phyloP scores from a whole-genome alignment of 2,329 filamentous ascomycete species.

The Aspergillus bombycis region DNA sequence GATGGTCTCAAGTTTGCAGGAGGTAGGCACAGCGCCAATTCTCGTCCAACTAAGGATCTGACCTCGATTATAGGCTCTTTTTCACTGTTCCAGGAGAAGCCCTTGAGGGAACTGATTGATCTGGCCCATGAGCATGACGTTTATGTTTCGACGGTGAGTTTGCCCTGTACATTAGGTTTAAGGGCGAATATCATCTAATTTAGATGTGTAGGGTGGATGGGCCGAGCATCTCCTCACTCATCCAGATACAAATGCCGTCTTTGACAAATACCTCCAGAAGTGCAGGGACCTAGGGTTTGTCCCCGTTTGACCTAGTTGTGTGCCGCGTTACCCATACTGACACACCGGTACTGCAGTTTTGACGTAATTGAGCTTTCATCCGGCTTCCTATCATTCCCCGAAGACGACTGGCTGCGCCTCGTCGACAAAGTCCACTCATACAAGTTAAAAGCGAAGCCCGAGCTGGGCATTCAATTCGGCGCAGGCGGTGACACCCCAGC shows the following conservation, averaged over 20 bases:
- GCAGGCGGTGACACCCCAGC: conserved; percentile 58
- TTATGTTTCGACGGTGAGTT: conserved; percentile 55
- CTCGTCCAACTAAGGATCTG: not conserved
- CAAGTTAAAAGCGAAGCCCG: conserved; percentile 57
- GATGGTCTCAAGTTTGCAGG: conserved; percentile 61
- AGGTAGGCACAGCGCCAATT: conserved; percentile 27
- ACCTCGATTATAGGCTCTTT: conserved; percentile 47
- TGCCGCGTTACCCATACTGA: not conserved
- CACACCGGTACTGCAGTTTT: conserved; percentile 39
- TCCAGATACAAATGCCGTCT: conserved; percentile 46
- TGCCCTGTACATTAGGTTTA: not conserved
- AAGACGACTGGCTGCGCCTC: conserved; percentile 57
- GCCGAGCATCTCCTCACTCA: conserved; percentile 58
- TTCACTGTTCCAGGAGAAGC: conserved; percentile 52
- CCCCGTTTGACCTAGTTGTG: not conserved
- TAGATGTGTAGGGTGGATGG: conserved; percentile 52
- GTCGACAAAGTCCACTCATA: conserved; percentile 52
- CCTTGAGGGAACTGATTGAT: conserved; percentile 52
- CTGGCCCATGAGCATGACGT: conserved; percentile 54
- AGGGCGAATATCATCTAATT: not conserved
- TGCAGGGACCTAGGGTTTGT: conserved; percentile 55
- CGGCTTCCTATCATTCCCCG: conserved; percentile 58
- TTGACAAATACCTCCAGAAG: conserved; percentile 56
- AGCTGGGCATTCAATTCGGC: conserved; percentile 61
- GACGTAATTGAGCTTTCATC: conserved; percentile 59